Conservation (phyloP, 2,329 filamentous ascomycete genomes). For the Trichoderma harzianum region DNA sequence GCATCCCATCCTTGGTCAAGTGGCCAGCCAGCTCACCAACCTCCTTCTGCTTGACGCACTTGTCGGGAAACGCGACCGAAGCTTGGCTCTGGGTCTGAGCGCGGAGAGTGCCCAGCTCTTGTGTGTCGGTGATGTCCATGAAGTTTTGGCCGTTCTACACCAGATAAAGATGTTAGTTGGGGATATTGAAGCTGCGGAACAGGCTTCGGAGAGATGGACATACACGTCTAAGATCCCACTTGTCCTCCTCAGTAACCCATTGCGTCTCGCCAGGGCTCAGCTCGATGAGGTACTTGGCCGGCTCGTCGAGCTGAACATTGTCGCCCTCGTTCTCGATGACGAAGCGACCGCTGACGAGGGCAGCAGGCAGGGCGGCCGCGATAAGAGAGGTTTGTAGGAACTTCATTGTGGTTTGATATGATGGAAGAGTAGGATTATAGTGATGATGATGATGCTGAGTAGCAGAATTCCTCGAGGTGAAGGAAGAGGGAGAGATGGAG, state of each 20-base stretch:
- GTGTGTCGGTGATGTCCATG: slow-evolving; percentile 86
- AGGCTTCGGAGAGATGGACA: slow-evolving; percentile 27
- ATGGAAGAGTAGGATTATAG: background rate
- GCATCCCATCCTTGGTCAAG: slow-evolving; percentile 74
- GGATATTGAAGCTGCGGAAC: background rate
- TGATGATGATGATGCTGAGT: background rate
- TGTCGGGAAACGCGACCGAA: slow-evolving; percentile 60
- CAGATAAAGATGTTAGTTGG: background rate
- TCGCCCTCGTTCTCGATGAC: slow-evolving; percentile 51
- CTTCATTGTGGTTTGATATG: slow-evolving; percentile 42
- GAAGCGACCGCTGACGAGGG: slow-evolving; percentile 53
- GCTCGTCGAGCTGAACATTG: slow-evolving; percentile 47
- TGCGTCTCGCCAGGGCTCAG: slow-evolving; percentile 74
- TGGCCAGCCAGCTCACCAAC: slow-evolving; percentile 64
- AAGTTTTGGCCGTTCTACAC: slow-evolving; percentile 78
- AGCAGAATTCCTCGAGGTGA: background rate
- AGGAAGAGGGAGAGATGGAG: background rate
- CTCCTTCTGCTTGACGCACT: slow-evolving; percentile 61
- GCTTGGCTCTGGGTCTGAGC: slow-evolving; percentile 28
- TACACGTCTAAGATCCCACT: slow-evolving; percentile 86
- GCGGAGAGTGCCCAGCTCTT: slow-evolving; percentile 50
- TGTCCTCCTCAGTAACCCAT: slow-evolving; percentile 93
- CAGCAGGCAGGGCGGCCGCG: slow-evolving; percentile 51
- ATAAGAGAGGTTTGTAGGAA: slow-evolving; percentile 51
- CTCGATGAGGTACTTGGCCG: slow-evolving; percentile 68